phyloP scores from a whole-genome alignment of 768 basidiomycete genomes.

The Lanmaoa pseudosensibilis region DNA sequence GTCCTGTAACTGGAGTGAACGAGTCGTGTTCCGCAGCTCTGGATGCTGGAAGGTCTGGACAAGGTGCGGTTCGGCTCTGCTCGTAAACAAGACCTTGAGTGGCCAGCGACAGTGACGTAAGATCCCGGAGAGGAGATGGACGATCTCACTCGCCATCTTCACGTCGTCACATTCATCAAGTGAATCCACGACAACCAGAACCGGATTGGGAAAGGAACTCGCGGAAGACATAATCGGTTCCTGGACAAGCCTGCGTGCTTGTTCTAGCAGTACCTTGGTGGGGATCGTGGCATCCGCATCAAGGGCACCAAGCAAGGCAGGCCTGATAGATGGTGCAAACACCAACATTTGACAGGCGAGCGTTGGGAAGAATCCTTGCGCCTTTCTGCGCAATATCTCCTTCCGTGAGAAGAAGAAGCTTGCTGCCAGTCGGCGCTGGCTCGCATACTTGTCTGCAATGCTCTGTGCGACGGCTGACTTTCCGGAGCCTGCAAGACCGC shows the following conservation, averaged over 20 bases:
- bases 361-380: constrained; percentile 29
- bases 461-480: constrained; percentile 32
- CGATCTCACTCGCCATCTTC: constrained; percentile 23
- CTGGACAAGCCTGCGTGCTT: constrained; percentile 24
- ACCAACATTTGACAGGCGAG: constrained; percentile 34
- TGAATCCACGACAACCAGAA: constrained; percentile 25
- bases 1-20: constrained; percentile 14
- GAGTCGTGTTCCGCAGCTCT: constrained; percentile 9
- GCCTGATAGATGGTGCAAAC: constrained; percentile 15
- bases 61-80: constrained; percentile 20
- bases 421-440: constrained; percentile 27
- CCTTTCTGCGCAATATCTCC: constrained; percentile 22
- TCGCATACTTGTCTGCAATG: constrained; percentile 24
- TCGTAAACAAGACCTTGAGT: constrained; percentile 27
- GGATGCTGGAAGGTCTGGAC: constrained; percentile 21
- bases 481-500: constrained; percentile 23
- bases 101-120: constrained; percentile 19
- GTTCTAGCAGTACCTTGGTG: constrained; percentile 24
- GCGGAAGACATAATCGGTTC: constrained; percentile 17
- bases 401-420: constrained; percentile 12
- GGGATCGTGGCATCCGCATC: constrained; percentile 23
- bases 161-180: constrained; percentile 27
- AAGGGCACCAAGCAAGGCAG: constrained; percentile 19
- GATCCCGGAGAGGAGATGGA: constrained; percentile 22
- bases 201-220: constrained; percentile 8